Evolutionary conservation across 129 eudicot species (phyloP), one percentile per base, ranked within the genome.

Genomic region (Tanacetum coccineum): DNA sequence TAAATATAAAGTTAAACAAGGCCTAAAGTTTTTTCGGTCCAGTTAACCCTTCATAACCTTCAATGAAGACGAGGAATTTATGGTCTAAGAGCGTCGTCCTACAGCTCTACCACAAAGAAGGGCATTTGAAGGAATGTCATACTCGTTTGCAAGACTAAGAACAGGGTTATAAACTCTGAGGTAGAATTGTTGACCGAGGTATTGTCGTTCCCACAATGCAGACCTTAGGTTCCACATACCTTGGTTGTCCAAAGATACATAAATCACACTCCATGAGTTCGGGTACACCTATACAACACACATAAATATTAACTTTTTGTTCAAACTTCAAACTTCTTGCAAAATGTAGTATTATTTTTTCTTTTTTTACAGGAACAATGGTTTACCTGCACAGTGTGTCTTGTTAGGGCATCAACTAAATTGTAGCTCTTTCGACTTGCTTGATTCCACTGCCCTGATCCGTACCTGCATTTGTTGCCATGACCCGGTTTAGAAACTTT

Each of bases 171-270:
- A 87, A 13, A 93, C 96, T 63, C 93, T 68, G 25, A 93, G 85
- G 68, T 93, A 93, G 65, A 93, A 81, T 50, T 93, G 99, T 74
- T 93, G 99, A 21, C 99, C 99, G 4, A 93, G 85, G 66, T 93
- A 93, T 52, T 93, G 99, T 48, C 95, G 76, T 48, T 79, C 87
- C 99, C 99, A 93, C 70, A 81, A 74, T 5, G 99, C 84, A 6
- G 96, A 88, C 75, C 99, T 89, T 75, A 92, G 2, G 56, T 92
- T 88, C 98, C 98, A 92, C 98, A 92, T 92, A 6, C 98, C 98
- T 75, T 93, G 92, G 82, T 93, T 93, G 76, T 93, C 99, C 76
- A 93, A 79, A 2, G 99, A 93, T 14, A 89, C 93, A 20, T 84
- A 75, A 67, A 93, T 84, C 18, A 76, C 80, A 4, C 83, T 89